Base-by-base conservation (phyloP, 2,329 filamentous ascomycete genomes). In the Orbilia oligospora region DNA sequence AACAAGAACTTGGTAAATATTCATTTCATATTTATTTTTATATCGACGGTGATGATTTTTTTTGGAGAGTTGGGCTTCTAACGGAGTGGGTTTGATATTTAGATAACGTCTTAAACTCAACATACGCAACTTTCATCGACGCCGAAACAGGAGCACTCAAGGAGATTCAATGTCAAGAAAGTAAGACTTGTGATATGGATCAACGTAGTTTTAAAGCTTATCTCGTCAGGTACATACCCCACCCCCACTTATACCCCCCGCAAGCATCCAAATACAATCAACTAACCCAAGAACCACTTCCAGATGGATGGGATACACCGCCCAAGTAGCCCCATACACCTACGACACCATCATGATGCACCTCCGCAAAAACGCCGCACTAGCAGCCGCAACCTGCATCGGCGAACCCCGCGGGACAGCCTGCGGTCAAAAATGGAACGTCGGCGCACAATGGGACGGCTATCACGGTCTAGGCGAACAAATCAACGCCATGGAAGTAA, bases 141-240 rank as follows among this genome's bases (percentile, higher is more conserved):
- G 0, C 30, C 41, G 84, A 88, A 14, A 87, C 46, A 5, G 72
- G 87, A 46, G 86, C 91, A 80, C 89, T 91, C 80, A 89, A 86
- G 71, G 92, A 95, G 83, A 84, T 89, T 2, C 86, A 89, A 16
- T 95, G 92, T 84, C 91, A 93, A 81, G 84, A 87, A 1, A 84
- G 82, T 1, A 82, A 83, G 27, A 87, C 85, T 18, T 95, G 93
- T 85, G 90, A 90, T 76, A 86, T 88, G 49, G 93, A 95, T 81
- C 92, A 93, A 87, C 84, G 89, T 70, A 89, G 89, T 1, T 94
- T 91, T 87, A 93, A 93, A 84, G 91, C 91, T 46, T 90, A 91
- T 76, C 86, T 92, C 20, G 27, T 27, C 20, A 76, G 72, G 72
- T 76, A 76, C 2, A 4, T 16, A 18, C 56, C 4, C 8, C 5